A percentile compares a stretch with the other conserved stretches of the same genome.
Conservation (phyloP, 305 asterid genomes). For the Plantago coronopus region DNA sequence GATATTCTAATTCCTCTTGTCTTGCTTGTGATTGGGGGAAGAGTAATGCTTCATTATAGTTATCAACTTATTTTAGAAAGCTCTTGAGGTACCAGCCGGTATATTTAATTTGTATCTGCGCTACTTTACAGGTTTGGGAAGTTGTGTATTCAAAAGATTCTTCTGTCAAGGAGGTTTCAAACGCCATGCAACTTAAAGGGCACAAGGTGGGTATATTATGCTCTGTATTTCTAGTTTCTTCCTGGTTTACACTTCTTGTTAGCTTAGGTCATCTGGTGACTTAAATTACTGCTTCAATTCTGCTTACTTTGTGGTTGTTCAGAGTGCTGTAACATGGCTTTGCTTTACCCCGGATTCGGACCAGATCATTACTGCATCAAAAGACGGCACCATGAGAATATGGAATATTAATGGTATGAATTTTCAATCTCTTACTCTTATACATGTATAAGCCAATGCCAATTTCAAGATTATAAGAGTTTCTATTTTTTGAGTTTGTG, state of each 20-base stretch:
- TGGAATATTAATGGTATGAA: constrained; percentile 91
- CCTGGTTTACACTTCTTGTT: constrained; percentile 9
- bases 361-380: constrained; percentile 86
- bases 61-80: not conserved
- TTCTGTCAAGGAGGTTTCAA: constrained; percentile 85
- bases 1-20: not conserved
- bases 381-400: constrained; percentile 86
- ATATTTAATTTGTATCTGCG: constrained; percentile 13
- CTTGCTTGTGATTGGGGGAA: not conserved
- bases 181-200: constrained; percentile 96
- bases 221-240: constrained; percentile 18
- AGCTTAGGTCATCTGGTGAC: constrained; percentile 6
- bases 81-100: constrained; percentile 8
- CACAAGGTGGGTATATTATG: constrained; percentile 64
- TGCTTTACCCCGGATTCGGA: constrained; percentile 91
- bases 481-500: not conserved
- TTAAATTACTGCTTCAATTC: constrained; percentile 8
- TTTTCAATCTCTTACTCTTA: constrained; percentile 7
- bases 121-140: constrained; percentile 81
- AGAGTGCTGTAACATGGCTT: constrained; percentile 99
- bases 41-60: not conserved
- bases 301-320: constrained; percentile 28
- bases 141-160: constrained; percentile 90
- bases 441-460: constrained; percentile 6
- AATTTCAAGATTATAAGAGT: constrained; percentile 13